Base-by-base conservation (phyloP, 169 alveolate genomes). In the Cardiosporidium cionae region DNA sequence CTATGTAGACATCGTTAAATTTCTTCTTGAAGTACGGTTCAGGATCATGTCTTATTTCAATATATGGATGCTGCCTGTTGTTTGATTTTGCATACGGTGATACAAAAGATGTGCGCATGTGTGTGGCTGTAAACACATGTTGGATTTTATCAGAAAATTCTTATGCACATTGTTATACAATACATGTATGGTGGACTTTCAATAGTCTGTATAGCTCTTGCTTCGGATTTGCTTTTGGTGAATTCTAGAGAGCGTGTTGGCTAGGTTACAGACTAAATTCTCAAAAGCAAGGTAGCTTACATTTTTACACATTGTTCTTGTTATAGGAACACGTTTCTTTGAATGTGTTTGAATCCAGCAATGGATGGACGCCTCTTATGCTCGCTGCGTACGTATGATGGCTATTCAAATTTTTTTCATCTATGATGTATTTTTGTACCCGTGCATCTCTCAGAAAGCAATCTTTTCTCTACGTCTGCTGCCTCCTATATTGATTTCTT, bases 361-460 rank as follows among this genome's bases (percentile, higher is more conserved):
- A 64, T 32, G 80, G 65, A 35, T 73, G 80, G 80, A 73, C 80
- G 16, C 80, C 80, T 9, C 25, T 73, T 23, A 73, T 73, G 80
- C 31, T 73, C 63, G 74, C 80, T n/a, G 64, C 74, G 80, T 73
- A 63, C 35, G 80, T 36, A 44, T 65, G 31, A 35, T 1, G n/a
- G 9, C 3, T 7, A 35, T 1, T n/a, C n/a, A 44, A 44, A 16
- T 44, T 44, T 16, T n/a, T 44, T 16, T 44, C n/a, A 16, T 16
- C 27, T n/a, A 16, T n/a, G n/a, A n/a, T n/a, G 58, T 44, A 44
- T 16, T 44, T 44, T 16, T 16, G n/a, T n/a, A n/a, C n/a, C n/a
- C n/a, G n/a, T n/a, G n/a, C n/a, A n/a, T n/a, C n/a, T n/a, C n/a
- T n/a, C n/a, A n/a, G n/a, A n/a, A n/a, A n/a, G n/a, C n/a, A n/a